Evolutionary conservation across 1,284 basidiomycete genomes (phyloP), one percentile per base, ranked within the genome.

Genomic region (Athelia sp.): DNA sequence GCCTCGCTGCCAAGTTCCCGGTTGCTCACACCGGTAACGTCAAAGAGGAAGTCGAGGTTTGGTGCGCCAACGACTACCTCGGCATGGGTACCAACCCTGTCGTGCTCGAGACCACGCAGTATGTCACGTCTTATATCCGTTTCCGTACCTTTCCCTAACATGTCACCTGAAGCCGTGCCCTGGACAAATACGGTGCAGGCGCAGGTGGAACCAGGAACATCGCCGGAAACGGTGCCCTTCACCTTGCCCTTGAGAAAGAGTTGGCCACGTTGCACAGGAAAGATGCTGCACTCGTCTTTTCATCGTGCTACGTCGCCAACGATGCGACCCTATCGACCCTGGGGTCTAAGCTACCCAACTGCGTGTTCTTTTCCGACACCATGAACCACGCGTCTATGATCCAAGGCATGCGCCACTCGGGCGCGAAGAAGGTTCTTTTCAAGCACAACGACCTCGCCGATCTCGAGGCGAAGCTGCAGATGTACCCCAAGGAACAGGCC

Each of bases 351-450:
- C 78, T 99, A 34, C 97, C 97, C 32, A 90, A 89, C 53, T 96
- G 96, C 66, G 87, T 99, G 60, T 93, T 93, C 72, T 96, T 99
- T 71, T 98, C 95, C 52, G 97, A 99, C 70, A 76, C 80, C 47
- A 91, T 89, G 76, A 99, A 99, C 69, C 97, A 99, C 66, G 96
- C 97, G 8, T 98, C 94, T 53, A 99, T 99, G 97, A 99, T 99
- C 58, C 94, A 98, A 69, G 96, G 94, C 54, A 98, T 99, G 76
- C 86, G 92, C 58, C 95, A 99, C 72, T 98, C 95, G 4, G 81
- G 83, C 54, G 92, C 96, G 32, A 91, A 92, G 65, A 93, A 94
- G 64, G 90, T 97, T 60, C 91, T 99, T 57, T 99, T 93, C 81
- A 93, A 95, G 71, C 97, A 99, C 75, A 99, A 99, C 69, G 93